Base-by-base conservation (phyloP, 768 basidiomycete genomes). In the Mycena venus region DNA sequence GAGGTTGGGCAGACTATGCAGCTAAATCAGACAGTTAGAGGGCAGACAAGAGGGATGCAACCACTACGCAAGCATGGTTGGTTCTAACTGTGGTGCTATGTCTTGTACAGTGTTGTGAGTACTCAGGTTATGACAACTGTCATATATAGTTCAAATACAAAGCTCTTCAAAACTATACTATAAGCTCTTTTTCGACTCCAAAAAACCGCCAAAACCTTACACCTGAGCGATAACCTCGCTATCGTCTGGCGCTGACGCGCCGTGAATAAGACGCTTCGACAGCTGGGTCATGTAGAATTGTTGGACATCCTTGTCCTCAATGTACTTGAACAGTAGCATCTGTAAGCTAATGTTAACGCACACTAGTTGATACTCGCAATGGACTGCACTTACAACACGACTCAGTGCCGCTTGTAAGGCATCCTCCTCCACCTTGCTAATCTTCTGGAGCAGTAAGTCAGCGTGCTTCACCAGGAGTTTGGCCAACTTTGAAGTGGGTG, bases 261-360 rank as follows among this genome's bases (percentile, higher is more conserved):
- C 91, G 77, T 95, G 93, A 77, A 99, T 96, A 31, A 99, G 91
- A 73, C 98, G 96, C 81, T 95, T 95, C 40, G 95, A 95, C 27
- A 99, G 85, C 83, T 96, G 97, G 75, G 96, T 98, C 17, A 94
- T 95, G 86, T 99, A 99, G 89, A 98, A 99, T 21, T 95, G 95
- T 81, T 98, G 97, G 92, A 99, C 96, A 77, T 99, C 98, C 87
- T 98, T 98, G 88, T 99, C 97, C 82, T 97, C 96, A 78, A 99
- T 94, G 84, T 98, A 99, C 82, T 97, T 97, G 94, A 99, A 98
- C 60, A 99, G 86, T 15, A 95, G 89, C 97, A 99, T 98, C 98
- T 99, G 80, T 2, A n/a, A 75, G 44, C 17, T 72, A 71, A 85
- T 83, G 73, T 59, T 82, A 79, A 68, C 80, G 29, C 44, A 64